Evolutionary conservation across 2,329 filamentous ascomycete genomes (phyloP).

Genomic region (Periglandula ipomoeae): DNA sequence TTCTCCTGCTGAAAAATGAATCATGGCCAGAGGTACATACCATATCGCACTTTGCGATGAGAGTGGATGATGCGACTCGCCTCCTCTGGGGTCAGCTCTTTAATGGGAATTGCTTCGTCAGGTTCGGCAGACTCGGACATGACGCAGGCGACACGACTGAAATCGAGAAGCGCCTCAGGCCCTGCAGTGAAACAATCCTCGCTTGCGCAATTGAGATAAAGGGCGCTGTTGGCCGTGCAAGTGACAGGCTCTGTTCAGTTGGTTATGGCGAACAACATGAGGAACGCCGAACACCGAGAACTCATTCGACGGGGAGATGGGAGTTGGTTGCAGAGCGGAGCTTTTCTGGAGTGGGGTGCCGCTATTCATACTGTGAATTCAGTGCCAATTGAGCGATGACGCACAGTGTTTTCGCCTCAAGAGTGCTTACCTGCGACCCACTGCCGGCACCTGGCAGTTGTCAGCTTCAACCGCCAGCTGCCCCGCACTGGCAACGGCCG

Average conservation of each 20-base stretch:
- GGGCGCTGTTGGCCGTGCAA: neutral
- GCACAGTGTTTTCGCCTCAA: neutral
- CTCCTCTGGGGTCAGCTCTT: conserved; percentile 55
- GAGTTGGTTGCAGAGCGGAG: neutral
- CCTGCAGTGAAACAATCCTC: no score
- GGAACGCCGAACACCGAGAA: conserved; percentile 29
- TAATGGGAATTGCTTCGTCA: conserved; percentile 37
- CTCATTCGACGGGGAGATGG: conserved; percentile 12
- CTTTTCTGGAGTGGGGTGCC: neutral
- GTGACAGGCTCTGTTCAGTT: conserved; percentile 3
- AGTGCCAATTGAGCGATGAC: neutral
- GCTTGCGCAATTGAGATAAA: neutral
- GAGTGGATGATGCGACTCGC: conserved; percentile 61
- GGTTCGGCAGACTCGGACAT: conserved; percentile 37
- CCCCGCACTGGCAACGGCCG: neutral
- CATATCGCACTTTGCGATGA: conserved; percentile 59
- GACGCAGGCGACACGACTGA: conserved; percentile 7
- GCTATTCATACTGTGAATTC: neutral
- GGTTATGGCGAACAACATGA: conserved; percentile 16
- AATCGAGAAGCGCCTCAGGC: no score
- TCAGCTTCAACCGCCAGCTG: neutral
- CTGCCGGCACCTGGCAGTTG: neutral
- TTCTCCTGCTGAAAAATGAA: neutral
- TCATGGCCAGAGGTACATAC: conserved; percentile 38
- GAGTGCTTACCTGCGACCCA: neutral